These are phyloP conservation scores for Nannizziopsis arthrosporioides DNA, from an alignment of 2,329 filamentous ascomycete genomes.

Conservation along the genomic window DNA sequence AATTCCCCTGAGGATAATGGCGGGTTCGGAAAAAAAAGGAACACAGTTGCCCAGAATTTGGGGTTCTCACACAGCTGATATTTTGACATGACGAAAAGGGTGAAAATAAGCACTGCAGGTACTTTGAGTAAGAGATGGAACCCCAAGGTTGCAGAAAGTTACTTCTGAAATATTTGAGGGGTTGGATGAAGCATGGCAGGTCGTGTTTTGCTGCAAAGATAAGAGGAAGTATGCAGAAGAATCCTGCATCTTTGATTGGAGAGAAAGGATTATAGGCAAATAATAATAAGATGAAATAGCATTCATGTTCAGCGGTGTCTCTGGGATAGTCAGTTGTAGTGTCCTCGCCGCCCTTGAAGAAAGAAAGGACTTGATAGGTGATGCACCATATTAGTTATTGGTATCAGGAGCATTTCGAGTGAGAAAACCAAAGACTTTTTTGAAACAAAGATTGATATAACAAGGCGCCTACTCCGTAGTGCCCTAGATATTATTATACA, in stretches of 20 bases:
- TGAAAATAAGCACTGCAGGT: slow-evolving; percentile 7
- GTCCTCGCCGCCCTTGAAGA: no score
- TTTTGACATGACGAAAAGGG: not conserved
- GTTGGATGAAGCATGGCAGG: slow-evolving; percentile 5
- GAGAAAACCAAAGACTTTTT: no score
- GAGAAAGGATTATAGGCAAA: slow-evolving; percentile 5
- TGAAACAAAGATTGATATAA: no score
- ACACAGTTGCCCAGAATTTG: not conserved
- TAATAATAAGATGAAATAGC: slow-evolving; percentile 1
- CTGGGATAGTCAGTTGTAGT: slow-evolving; percentile 1
- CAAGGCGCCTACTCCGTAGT: no score
- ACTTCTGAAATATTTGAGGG: not conserved
- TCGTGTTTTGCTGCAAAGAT: not conserved
- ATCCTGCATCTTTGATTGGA: slow-evolving; percentile 9
- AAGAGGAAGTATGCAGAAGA: slow-evolving; percentile 3
- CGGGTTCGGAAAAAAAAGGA: not conserved
- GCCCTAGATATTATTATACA: no score
- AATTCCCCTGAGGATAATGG: not conserved
- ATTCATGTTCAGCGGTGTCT: not conserved
- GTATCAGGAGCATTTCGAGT: no score
- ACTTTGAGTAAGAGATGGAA: slow-evolving; percentile 8
- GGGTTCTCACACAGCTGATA: not conserved
- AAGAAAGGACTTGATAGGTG: no score
- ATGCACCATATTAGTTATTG: no score
- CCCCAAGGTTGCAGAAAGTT: slow-evolving; percentile 11